Evolutionary conservation across 2,329 filamentous ascomycete genomes (phyloP).

Genomic region (Colletotrichum cordylinicola): DNA sequence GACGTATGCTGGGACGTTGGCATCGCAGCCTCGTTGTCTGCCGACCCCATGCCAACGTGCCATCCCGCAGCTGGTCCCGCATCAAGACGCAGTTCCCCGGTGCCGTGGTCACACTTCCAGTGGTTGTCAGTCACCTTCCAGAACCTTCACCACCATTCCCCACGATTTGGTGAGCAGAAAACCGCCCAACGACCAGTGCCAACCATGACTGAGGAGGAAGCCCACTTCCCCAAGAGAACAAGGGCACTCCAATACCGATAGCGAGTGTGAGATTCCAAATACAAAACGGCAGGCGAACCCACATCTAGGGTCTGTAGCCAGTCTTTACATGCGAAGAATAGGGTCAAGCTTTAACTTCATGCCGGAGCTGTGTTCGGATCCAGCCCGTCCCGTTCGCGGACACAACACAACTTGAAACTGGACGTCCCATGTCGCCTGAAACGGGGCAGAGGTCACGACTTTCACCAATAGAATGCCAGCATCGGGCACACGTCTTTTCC

Average conservation of each 20-base stretch:
- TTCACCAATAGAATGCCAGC: not conserved
- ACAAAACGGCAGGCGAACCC: not conserved
- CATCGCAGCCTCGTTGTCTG: not conserved
- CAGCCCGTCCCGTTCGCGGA: slow-evolving; percentile 29
- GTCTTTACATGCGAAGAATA: not conserved
- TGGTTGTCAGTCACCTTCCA: not conserved
- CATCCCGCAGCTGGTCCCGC: not conserved
- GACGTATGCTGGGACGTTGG: not conserved
- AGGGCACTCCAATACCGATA: not conserved
- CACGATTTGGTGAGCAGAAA: not conserved
- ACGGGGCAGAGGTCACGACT: slow-evolving; percentile 14
- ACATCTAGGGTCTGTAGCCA: not conserved
- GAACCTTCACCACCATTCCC: not conserved
- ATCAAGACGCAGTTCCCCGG: not conserved
- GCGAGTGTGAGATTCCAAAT: slow-evolving; percentile 13
- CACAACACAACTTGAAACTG: slow-evolving; percentile 30
- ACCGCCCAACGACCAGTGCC: not conserved
- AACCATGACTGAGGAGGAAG: not conserved
- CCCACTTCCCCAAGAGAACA: not conserved
- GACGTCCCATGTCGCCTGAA: slow-evolving; percentile 26
- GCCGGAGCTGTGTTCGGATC: slow-evolving; percentile 23
- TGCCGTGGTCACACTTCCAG: not conserved
- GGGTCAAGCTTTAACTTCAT: slow-evolving; percentile 18
- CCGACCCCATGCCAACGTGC: not conserved
- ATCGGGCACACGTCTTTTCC: not conserved